Evolutionary conservation across 2,329 filamentous ascomycete species (phyloP).

Genomic region (Thielaviopsis musarum): DNA sequence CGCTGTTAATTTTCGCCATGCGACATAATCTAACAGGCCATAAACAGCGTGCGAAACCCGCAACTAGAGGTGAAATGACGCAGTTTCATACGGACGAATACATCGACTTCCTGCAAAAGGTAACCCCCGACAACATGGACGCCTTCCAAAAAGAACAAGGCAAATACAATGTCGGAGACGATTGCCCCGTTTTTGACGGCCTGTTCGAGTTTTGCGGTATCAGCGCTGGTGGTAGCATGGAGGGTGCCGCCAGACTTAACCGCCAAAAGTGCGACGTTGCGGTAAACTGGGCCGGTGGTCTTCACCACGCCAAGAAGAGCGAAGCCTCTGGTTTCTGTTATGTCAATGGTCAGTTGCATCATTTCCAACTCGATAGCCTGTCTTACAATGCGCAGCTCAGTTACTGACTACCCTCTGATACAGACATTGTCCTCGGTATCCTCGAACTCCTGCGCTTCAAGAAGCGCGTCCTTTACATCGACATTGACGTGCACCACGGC

Average conservation of each 20-base stretch:
- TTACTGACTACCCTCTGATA: not conserved
- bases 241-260: slow-evolving; percentile 78
- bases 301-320: slow-evolving; percentile 94
- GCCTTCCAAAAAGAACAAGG: slow-evolving; percentile 60
- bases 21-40: not conserved
- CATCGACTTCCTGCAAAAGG: slow-evolving; percentile 84
- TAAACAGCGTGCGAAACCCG: slow-evolving; percentile 63
- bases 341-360: slow-evolving; percentile 56
- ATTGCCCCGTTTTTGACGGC: slow-evolving; percentile 94
- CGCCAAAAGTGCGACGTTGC: slow-evolving; percentile 90
- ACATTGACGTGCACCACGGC: slow-evolving; percentile 88
- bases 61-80: slow-evolving; percentile 75
- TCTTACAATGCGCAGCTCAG: no score
- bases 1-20: not conserved
- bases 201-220: slow-evolving; percentile 95
- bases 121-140: slow-evolving; percentile 98
- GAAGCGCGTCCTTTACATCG: slow-evolving; percentile 92
- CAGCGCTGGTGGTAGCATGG: slow-evolving; percentile 85
- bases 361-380: slow-evolving; percentile 12
- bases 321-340: slow-evolving; percentile 97
- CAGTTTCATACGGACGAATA: slow-evolving; percentile 94
- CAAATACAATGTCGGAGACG: slow-evolving; percentile 89
- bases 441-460: slow-evolving; percentile 81
- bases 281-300: slow-evolving; percentile 93
- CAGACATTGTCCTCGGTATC: slow-evolving; percentile 91